Evolutionary conservation across 768 basidiomycete species (phyloP), one percentile per base, ranked within the genome.

Genomic region (Tricholomella constricta): DNA sequence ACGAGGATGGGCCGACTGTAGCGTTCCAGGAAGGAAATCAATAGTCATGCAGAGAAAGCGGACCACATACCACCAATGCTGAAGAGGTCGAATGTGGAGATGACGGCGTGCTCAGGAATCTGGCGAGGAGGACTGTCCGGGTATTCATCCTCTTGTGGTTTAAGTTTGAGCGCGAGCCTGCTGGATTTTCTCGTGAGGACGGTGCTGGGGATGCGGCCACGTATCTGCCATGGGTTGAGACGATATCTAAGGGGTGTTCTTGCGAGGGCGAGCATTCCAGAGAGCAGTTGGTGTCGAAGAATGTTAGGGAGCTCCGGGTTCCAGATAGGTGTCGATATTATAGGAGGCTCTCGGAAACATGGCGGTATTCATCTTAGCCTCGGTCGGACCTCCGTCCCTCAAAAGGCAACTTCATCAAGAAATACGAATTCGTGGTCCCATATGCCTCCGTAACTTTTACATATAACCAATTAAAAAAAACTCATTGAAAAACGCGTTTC

Each of bases 31-130:
- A 17, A 22, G 36, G 43, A 31, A 14, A 67, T 83, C 58, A 60
- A 5, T 6, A 34, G 4, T 11, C 25, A 31, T 6, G 37, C n/a
- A 1, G 40, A 26, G 15, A 19, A 29, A 12, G 22, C 34, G 14
- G 6, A 5, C 6, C 15, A 49, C 37, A 40, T 31, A 88, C 89
- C 90, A 54, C 94, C 94, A 56, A 95, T 89, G 62, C 87, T 90
- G 75, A 96, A 95, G 47, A 96, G 75, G 69, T 97, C 94, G 65
- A 95, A 96, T 1, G 94, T 85, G 1, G 91, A 93, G 48, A 96
- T 94, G 58, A 95, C 94, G 5, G 94, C 94, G 75, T 94, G 92
- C 47, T 91, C 86, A 12, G 83, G 78, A 23, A 74, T 69, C 35
- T 70, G 70, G 22, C 62, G 66, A 20, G 53, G 47, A 22, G 53